phyloP scores from a whole-genome alignment of 148 eudicot genomes.

The Rhododendron ovatum region DNA sequence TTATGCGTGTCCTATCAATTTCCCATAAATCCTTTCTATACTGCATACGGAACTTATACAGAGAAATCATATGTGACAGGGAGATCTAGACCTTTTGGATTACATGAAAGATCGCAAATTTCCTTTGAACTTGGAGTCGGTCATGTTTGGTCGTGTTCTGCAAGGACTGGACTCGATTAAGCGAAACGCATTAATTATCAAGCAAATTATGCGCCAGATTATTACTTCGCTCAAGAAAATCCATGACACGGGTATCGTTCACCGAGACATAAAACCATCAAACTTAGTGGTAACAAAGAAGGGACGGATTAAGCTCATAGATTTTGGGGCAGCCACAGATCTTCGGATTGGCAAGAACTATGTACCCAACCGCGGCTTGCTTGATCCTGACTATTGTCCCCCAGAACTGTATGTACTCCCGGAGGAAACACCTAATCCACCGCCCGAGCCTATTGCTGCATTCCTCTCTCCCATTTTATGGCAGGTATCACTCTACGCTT shows the following conservation, averaged over 20 bases:
- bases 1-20: neutral
- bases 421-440: conserved; percentile 94
- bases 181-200: conserved; percentile 78
- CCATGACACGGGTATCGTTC: conserved; percentile 85
- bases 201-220: conserved; percentile 93
- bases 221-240: conserved; percentile 84
- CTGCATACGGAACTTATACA: neutral
- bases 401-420: conserved; percentile 93
- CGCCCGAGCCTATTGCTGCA: conserved; percentile 97
- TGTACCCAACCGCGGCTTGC: conserved; percentile 69
- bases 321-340: conserved; percentile 97
- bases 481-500: conserved; percentile 50
- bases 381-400: conserved; percentile 95
- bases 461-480: conserved; percentile 82
- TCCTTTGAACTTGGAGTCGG: conserved; percentile 73
- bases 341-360: conserved; percentile 90
- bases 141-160: conserved; percentile 85
- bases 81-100: conserved; percentile 84
- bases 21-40: neutral
- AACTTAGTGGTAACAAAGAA: conserved; percentile 91
- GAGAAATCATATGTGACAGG: conserved; percentile 35
- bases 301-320: conserved; percentile 87
- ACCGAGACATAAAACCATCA: conserved; percentile 93
- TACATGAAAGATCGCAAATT: conserved; percentile 78
- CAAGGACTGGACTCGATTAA: conserved; percentile 64